Evolutionary conservation across 345 rosid genomes (phyloP).

Genomic region (Rhodamnia argentea): DNA sequence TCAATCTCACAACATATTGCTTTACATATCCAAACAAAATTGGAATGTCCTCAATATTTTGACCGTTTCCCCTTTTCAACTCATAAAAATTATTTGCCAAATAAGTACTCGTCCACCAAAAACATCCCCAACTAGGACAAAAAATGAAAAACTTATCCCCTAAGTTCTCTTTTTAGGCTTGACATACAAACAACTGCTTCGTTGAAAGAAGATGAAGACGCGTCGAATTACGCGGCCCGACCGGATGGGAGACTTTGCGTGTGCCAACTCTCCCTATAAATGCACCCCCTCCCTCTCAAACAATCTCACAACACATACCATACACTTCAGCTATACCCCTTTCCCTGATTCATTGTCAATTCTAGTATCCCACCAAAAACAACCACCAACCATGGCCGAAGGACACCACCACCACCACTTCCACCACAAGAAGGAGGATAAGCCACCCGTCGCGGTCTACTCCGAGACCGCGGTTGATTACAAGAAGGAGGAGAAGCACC

Average conservation of each 20-base stretch:
- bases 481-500: slow-evolving; percentile 51
- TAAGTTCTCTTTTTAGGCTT: not conserved
- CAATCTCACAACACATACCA: not conserved
- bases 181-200: not conserved
- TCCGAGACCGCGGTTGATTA: slow-evolving; percentile 15
- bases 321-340: not conserved
- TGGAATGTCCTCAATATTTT: not conserved
- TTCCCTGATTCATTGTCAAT: not conserved
- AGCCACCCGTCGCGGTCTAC: slow-evolving; percentile 7
- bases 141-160: not conserved
- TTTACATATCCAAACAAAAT: too few species aligned
- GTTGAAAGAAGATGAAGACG: not conserved
- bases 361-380: not conserved
- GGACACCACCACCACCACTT: slow-evolving; percentile 31
- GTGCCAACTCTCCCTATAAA: not conserved
- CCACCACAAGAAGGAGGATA: slow-evolving; percentile 25
- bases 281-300: not conserved
- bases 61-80: not conserved
- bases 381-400: slow-evolving; percentile 21
- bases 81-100: not conserved
- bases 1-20: too few species aligned
- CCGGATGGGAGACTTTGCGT: not conserved
- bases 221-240: not conserved
- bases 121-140: not conserved
- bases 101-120: not conserved